These are phyloP conservation scores for Aquilaria yunnanensis DNA, from an alignment of 345 rosid species.

Conservation along the genomic window DNA sequence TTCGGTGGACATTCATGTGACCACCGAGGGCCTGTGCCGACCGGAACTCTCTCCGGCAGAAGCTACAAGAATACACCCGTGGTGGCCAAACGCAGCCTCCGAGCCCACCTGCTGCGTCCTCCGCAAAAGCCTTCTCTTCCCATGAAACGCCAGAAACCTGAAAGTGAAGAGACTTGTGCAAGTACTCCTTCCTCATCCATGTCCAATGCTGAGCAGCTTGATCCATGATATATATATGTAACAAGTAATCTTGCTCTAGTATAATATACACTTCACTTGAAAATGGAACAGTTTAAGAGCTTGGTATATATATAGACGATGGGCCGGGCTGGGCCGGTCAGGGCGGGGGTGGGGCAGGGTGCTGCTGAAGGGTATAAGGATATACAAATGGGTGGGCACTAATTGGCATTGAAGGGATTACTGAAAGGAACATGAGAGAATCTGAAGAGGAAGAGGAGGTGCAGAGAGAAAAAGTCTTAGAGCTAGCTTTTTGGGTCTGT, in stretches of 20 bases:
- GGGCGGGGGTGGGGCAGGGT: not conserved
- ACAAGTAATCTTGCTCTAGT: not conserved
- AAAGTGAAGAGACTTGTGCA: slow-evolving; percentile 7
- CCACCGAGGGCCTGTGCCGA: slow-evolving; percentile 85
- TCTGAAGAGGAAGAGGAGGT: slow-evolving; percentile 21
- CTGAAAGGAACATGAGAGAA: slow-evolving; percentile 31
- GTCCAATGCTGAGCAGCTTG: slow-evolving; percentile 34
- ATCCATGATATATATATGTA: slow-evolving; percentile 20
- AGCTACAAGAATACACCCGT: slow-evolving; percentile 52
- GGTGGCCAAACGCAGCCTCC: slow-evolving; percentile 68
- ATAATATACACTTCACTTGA: not conserved
- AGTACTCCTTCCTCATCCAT: slow-evolving; percentile 26
- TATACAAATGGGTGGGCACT: not conserved
- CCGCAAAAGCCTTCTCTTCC: slow-evolving; percentile 62
- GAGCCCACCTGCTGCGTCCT: slow-evolving; percentile 39
- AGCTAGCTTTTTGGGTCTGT: slow-evolving; percentile 17
- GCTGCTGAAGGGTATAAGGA: not conserved
- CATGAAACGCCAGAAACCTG: slow-evolving; percentile 27
- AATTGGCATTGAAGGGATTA: slow-evolving; percentile 8
- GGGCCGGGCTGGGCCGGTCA: too few relatives aligned
- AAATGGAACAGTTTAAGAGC: not conserved
- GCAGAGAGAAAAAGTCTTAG: slow-evolving; percentile 29
- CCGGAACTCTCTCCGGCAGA: slow-evolving; percentile 57
- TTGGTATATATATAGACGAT: slow-evolving; percentile 3
- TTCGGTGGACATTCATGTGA: slow-evolving; percentile 73